A percentile compares a stretch with the other conserved stretches of the same genome.
These are phyloP conservation scores for Tilletiopsis washingtonensis DNA, from an alignment of 1,284 basidiomycete species.

Conservation along the genomic window DNA sequence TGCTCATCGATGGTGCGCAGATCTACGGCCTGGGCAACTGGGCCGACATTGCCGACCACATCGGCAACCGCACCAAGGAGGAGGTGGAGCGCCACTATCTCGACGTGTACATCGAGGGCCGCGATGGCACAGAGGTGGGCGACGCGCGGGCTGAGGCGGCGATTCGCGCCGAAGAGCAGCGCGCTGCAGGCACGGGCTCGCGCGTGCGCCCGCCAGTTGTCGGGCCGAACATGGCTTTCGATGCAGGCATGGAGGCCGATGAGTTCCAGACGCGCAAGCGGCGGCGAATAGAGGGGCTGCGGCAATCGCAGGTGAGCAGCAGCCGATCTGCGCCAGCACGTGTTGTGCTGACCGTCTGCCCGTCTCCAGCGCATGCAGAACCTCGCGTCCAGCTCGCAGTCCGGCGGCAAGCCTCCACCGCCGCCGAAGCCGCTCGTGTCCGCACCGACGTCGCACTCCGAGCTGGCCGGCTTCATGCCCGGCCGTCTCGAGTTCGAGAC, in stretches of 20 bases:
- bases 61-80: constrained; percentile 88
- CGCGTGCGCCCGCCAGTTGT: constrained; percentile 23
- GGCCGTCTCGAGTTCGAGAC: constrained; percentile 96
- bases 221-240: constrained; percentile 33
- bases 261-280: constrained; percentile 42
- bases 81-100: constrained; percentile 89
- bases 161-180: constrained; percentile 12
- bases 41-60: constrained; percentile 90
- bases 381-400: neutral
- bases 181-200: neutral
- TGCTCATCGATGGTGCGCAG: constrained; percentile 81
- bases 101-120: constrained; percentile 62
- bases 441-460: constrained; percentile 77
- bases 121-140: constrained; percentile 30
- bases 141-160: constrained; percentile 26
- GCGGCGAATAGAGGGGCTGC: constrained; percentile 36
- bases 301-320: constrained; percentile 27
- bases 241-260: constrained; percentile 25
- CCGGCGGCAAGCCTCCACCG: neutral
- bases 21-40: constrained; percentile 91
- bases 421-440: constrained; percentile 70
- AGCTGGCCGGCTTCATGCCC: constrained; percentile 86
- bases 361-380: neutral
- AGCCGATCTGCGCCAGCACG: neutral
- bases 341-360: neutral